Percentiles rank a stretch among this genome's conserved stretches.
These are phyloP conservation scores for Deuterostichococcus epilithicus DNA, from an alignment of 139 green algal species.

Conservation along the genomic window DNA sequence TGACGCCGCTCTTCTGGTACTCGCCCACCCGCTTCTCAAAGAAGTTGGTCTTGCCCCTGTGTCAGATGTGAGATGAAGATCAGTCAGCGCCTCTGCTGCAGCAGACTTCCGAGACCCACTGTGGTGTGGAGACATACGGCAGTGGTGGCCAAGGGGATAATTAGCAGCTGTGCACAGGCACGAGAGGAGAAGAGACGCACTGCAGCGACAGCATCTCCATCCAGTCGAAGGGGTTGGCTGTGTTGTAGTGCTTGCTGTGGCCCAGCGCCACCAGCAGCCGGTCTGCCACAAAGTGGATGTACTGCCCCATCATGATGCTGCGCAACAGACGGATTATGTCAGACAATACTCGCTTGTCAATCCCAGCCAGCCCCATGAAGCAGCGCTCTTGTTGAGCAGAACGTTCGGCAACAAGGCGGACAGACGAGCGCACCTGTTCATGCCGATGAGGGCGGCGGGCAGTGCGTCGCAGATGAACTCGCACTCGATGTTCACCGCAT, in stretches of 20 bases:
- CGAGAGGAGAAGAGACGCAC: slow-evolving; percentile 22
- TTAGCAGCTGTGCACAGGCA: background rate
- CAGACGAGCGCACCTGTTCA: slow-evolving; percentile 51
- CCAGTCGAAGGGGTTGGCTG: slow-evolving; percentile 91
- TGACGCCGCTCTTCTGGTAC: slow-evolving; percentile 90
- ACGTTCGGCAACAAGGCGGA: slow-evolving; percentile 49
- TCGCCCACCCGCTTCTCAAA: slow-evolving; percentile 93
- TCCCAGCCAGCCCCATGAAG: too few species aligned
- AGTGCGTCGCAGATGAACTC: slow-evolving; percentile 92
- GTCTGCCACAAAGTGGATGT: slow-evolving; percentile 98
- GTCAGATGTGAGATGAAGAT: background rate
- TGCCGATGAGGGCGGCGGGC: slow-evolving; percentile 83
- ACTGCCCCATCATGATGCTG: slow-evolving; percentile 48
- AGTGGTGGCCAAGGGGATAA: background rate
- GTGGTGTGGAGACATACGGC: background rate
- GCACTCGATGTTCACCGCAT: slow-evolving; percentile 93
- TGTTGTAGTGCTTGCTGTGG: slow-evolving; percentile 75
- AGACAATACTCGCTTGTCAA: background rate
- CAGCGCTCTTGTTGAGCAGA: too few species aligned
- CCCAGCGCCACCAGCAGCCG: slow-evolving; percentile 87
- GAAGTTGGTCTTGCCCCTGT: slow-evolving; percentile 93
- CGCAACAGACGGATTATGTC: background rate
- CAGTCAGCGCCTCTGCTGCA: background rate
- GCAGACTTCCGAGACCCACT: too few species aligned
- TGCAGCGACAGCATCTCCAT: slow-evolving; percentile 94